Percentiles rank a stretch among this genome's conserved stretches.
These are phyloP conservation scores for Nemania bipapillata DNA, from an alignment of 2,329 filamentous ascomycete species.

Conservation along the genomic window DNA sequence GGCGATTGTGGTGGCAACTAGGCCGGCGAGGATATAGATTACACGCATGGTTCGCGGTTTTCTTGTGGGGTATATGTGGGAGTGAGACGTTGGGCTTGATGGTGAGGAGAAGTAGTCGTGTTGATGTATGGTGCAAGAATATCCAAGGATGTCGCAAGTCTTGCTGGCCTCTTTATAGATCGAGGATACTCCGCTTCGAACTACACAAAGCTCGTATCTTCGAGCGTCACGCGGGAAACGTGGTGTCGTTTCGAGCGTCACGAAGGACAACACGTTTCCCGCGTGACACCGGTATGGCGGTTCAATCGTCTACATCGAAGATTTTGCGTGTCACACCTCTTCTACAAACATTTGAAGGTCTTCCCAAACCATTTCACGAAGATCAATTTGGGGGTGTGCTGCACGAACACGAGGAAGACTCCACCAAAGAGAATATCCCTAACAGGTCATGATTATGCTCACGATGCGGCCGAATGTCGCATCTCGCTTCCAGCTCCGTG, in stretches of 20 bases:
- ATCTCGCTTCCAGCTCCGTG: slow-evolving; percentile 20
- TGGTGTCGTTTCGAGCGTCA: background rate
- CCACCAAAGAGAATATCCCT: too few species aligned
- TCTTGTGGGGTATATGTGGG: background rate
- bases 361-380: too few species aligned
- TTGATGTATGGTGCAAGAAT: background rate
- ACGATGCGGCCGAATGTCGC: background rate
- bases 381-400: too few species aligned
- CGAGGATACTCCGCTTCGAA: background rate
- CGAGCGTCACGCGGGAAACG: background rate
- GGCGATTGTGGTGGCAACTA: slow-evolving; percentile 11
- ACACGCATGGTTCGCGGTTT: slow-evolving; percentile 11
- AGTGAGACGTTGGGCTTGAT: background rate
- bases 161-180: slow-evolving; percentile 15
- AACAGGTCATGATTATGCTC: background rate
- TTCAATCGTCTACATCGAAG: background rate
- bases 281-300: slow-evolving; percentile 4
- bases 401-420: too few species aligned
- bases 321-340: slow-evolving; percentile 8
- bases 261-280: slow-evolving; percentile 8
- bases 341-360: too few species aligned
- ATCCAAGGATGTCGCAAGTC: background rate
- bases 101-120: background rate
- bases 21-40: slow-evolving; percentile 10
- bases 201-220: slow-evolving; percentile 3